Conservation (phyloP, 257 asterid species). For the Ilex aquifolium region DNA sequence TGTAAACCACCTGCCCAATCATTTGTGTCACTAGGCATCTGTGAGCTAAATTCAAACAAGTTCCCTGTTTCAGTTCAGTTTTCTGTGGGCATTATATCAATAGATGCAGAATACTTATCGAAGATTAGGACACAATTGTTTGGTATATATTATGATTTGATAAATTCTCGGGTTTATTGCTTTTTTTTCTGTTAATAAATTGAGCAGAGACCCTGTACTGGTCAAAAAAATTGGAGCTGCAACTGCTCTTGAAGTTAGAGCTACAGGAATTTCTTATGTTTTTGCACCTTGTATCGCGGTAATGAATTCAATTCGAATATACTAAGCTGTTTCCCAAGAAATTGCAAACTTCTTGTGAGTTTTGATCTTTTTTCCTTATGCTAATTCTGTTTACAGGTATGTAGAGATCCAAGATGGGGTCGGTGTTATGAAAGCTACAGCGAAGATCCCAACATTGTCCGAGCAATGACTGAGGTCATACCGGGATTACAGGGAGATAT, state of each 20-base stretch:
- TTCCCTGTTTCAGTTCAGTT: no score
- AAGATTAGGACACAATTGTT: no score
- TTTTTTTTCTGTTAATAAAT: no score
- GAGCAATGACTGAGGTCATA: constrained; percentile 64
- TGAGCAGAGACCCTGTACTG: constrained; percentile 48
- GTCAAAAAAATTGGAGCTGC: constrained; percentile 65
- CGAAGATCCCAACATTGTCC: constrained; percentile 57
- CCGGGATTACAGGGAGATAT: constrained; percentile 72
- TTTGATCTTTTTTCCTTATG: background rate
- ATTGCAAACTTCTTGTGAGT: background rate
- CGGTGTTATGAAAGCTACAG: constrained; percentile 79
- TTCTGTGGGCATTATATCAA: no score
- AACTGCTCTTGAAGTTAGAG: constrained; percentile 69
- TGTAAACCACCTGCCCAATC: no score
- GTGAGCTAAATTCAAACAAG: no score
- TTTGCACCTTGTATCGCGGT: constrained; percentile 78
- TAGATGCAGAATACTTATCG: no score
- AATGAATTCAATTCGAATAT: constrained; percentile 1
- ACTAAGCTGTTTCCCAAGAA: background rate
- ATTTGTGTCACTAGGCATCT: no score
- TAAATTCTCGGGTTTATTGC: background rate
- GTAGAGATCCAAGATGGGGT: constrained; percentile 92
- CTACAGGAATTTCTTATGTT: constrained; percentile 58
- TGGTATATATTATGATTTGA: no score
- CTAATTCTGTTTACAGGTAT: constrained; percentile 33